Evolutionary conservation across 495 filamentous ascomycete species (phyloP), one percentile per base, ranked within the genome.

Genomic region (Penicillium manginii): DNA sequence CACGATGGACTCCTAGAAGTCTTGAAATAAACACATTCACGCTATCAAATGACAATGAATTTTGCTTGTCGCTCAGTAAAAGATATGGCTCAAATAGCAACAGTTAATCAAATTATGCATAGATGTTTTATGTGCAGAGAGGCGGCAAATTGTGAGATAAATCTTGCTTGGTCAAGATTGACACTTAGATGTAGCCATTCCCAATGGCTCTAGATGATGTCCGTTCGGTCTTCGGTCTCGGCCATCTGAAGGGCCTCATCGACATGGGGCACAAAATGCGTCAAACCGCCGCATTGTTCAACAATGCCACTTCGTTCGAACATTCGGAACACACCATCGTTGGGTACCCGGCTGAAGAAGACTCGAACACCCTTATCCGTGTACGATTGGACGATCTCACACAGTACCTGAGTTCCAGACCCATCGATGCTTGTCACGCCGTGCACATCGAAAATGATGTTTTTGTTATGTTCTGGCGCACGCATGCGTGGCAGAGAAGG

Each of bases 361-460:
- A 98, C 91, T 4, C 88, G 74, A 1, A 91, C 90, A 0, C 88
- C 90, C 7, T 85, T 77, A 19, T 88, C 75, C 0, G 85, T 73
- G 65, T 98, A 98, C 1, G 76, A 80, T 17, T 86, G 76, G 37
- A 98, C 91, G 60, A 98, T 97, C 75, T 98, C 94, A 46, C 79
- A 83, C 4, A 98, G 75, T 4, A 98, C 93, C 72, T 98, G 94
- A 1, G 91, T 89, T 1, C 93, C 94, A 0, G 91, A 93, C 18
- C 92, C 94, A 69, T 98, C 94, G 60, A 98, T 86, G 46, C 86
- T 86, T 0, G 93, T 94, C 1, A 98, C 94, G 1, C 94, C 93
- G 62, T 98, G 93, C 12, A 98, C 90, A 70, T 98, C 94, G 67
- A 98, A 98, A 55, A 98, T 93, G 68, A 98, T 81, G 64, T 96